Conservation (phyloP, 352 stramenopile genomes). For the Globisporangium mamillatum region DNA sequence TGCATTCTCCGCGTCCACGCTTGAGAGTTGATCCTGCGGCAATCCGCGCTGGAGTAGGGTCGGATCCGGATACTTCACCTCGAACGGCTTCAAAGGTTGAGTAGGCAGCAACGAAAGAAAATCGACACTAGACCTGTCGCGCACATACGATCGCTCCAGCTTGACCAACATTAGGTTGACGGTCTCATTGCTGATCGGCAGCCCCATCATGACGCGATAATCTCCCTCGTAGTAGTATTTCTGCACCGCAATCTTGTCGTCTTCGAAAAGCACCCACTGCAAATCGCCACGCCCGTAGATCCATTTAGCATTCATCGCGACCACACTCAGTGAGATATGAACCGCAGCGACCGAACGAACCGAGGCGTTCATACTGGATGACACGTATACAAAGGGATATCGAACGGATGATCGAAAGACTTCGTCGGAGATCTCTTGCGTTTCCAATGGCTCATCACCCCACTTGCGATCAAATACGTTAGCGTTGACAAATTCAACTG, state of each 20-base stretch:
- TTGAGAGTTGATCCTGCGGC: background rate
- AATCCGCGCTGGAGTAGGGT: conserved; percentile 8
- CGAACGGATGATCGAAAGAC: background rate
- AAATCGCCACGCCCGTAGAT: background rate
- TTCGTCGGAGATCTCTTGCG: background rate
- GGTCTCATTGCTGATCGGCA: background rate
- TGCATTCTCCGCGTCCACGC: background rate
- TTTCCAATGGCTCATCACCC: background rate
- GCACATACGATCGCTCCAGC: background rate
- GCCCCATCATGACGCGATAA: background rate
- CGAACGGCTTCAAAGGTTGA: background rate
- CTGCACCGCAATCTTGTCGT: conserved; percentile 4
- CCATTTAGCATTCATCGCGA: conserved; percentile 6
- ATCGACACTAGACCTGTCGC: background rate
- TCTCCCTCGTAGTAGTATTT: background rate
- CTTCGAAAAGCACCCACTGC: background rate
- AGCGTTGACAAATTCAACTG: conserved; percentile 14
- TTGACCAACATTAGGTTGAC: background rate
- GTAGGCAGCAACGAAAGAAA: background rate
- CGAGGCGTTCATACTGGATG: too few relatives aligned
- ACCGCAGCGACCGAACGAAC: background rate
- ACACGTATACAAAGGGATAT: conserved; percentile 13
- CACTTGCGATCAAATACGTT: background rate
- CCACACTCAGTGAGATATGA: background rate
- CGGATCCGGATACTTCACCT: conserved; percentile 6